Conservation (phyloP, 1,284 basidiomycete genomes). For the Fomitopsis pinicola region DNA sequence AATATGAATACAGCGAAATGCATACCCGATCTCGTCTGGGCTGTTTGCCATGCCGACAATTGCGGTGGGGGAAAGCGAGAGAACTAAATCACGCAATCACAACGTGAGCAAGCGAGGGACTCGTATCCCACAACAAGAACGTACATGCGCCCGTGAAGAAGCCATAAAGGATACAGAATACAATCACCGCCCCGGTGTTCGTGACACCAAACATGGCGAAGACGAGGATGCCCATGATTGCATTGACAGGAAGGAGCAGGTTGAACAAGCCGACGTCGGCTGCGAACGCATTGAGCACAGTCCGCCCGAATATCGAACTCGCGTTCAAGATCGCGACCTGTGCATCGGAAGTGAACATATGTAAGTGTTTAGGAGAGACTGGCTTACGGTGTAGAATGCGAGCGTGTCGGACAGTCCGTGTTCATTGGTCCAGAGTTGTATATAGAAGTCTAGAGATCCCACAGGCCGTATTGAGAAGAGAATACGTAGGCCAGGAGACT, state of each 20-base stretch:
- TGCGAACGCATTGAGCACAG: constrained; percentile 15
- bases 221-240: constrained; percentile 11
- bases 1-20: not conserved
- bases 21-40: constrained; percentile 2
- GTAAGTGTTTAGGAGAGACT: not conserved
- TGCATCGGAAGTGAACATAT: not conserved
- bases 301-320: constrained; percentile 15
- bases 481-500: no score
- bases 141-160: constrained; percentile 22
- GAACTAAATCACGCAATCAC: not conserved
- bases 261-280: constrained; percentile 20
- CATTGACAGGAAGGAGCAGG: constrained; percentile 8
- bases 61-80: not conserved
- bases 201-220: constrained; percentile 20
- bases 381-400: constrained; percentile 19
- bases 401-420: constrained; percentile 17
- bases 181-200: constrained; percentile 10
- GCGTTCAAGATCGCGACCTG: constrained; percentile 22
- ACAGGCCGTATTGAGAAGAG: no score
- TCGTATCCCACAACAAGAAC: not conserved
- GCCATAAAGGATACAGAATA: constrained; percentile 23
- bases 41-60: not conserved
- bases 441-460: constrained; percentile 15
- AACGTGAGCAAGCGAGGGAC: not conserved
- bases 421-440: constrained; percentile 22